Evolutionary conservation across 176 grass and related monocot genomes (phyloP).

Genomic region (Hsuehochloa calcarea): DNA sequence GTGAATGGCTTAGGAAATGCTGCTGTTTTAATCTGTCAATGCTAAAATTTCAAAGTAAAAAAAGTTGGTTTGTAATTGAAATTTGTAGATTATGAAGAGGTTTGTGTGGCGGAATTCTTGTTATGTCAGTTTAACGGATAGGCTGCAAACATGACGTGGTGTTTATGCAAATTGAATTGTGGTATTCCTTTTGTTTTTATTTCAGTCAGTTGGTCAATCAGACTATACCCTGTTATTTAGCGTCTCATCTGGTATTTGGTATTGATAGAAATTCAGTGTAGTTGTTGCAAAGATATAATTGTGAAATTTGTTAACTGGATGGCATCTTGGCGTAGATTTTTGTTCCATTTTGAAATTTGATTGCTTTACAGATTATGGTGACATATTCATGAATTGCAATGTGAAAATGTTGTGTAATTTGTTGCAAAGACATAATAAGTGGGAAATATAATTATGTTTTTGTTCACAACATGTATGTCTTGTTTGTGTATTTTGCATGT

Average conservation of each 20-base stretch:
- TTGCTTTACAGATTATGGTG: background rate
- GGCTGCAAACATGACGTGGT: background rate
- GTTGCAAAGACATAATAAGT: background rate
- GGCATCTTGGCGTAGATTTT: background rate
- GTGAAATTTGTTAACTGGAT: background rate
- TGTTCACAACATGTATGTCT: background rate
- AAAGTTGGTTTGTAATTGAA: background rate
- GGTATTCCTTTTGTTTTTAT: background rate
- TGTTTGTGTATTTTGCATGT: conserved; percentile 1
- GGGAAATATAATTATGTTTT: background rate
- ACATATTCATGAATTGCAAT: background rate
- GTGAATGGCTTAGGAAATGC: background rate
- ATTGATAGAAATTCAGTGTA: background rate
- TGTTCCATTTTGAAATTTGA: background rate
- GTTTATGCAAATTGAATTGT: background rate
- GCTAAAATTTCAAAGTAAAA: background rate
- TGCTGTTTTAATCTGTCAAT: background rate
- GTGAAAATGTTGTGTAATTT: background rate
- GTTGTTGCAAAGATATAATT: background rate
- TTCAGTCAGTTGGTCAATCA: conserved; percentile 3
- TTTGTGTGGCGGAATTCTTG: background rate
- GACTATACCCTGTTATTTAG: background rate
- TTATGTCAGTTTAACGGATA: background rate
- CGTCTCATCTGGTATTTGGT: background rate
- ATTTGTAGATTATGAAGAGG: background rate